Base-by-base conservation (phyloP, 225 moss, liverwort and hornwort species). In the Marchantia paleacea region DNA sequence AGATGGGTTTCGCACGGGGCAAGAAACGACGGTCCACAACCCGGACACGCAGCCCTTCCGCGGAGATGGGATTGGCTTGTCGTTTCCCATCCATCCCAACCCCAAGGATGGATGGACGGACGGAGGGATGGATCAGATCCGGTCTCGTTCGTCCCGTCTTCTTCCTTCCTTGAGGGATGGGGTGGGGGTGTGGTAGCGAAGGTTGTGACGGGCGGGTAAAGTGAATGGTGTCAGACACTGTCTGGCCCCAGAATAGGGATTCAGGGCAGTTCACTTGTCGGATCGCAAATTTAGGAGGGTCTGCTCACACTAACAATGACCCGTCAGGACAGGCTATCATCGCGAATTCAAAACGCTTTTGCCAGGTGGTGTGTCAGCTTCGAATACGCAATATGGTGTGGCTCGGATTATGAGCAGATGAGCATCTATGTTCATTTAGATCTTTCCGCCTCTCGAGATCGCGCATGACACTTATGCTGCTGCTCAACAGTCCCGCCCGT, bases 331-430 rank as follows among this genome's bases (percentile, higher is more conserved):
- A 70, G 48, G 13, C 69, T 49, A 70, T 70, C 69, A 47, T 49
- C 11, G 47, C 69, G 69, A 70, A 19, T 70, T 48, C 18, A 70
- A 70, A 70, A 47, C 69, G 16, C 69, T 70, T 70, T 70, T 70
- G 69, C 16, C 47, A 70, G 48, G 29, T 28, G 20, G 69, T 7
- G 39, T 70, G 69, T 70, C 69, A 70, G 69, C 48, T 70, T 18
- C 69, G 47, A 70, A 70, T 16, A 20, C 69, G 69, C 48, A 47
- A 48, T 39, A 16, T 12, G 20, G 47, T 49, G 31, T 12, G 29
- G 30, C 68, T 29, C 30, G 68, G 31, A 68, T 31, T 39, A 16
- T 68, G 68, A 16, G 69, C 47, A 70, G 69, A 68, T 29, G 68
- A 70, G 69, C 47, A 70, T 70, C 69, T 48, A 70, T 49, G 16